These are phyloP conservation scores for Atalantia buxifolia DNA, from an alignment of 345 rosid genomes.

Conservation along the genomic window DNA sequence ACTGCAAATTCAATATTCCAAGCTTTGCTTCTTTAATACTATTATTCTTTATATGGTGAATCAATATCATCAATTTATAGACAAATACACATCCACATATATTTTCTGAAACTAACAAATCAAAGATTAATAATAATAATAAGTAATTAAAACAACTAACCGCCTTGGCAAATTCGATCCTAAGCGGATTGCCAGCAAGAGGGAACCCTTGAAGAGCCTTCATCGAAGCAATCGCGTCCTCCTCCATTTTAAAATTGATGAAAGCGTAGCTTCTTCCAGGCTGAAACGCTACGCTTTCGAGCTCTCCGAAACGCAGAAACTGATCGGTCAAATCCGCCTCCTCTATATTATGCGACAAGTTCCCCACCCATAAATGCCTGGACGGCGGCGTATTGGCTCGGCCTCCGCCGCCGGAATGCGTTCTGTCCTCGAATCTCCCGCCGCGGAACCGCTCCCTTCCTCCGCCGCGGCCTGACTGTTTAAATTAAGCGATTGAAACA, in stretches of 20 bases:
- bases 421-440: slow-evolving; percentile 28
- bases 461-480: slow-evolving; percentile 35
- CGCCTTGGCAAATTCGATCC: slow-evolving; percentile 97
- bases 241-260: slow-evolving; percentile 55
- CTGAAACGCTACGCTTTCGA: slow-evolving; percentile 80
- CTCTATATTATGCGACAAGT: slow-evolving; percentile 57
- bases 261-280: slow-evolving; percentile 84
- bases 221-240: slow-evolving; percentile 75
- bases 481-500: slow-evolving; percentile 4
- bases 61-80: slow-evolving; percentile 14
- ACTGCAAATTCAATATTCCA: neutral
- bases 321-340: slow-evolving; percentile 52
- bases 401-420: slow-evolving; percentile 16
- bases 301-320: slow-evolving; percentile 65
- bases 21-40: neutral
- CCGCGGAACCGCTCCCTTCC: slow-evolving; percentile 47
- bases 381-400: slow-evolving; percentile 63
- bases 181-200: slow-evolving; percentile 75
- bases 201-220: slow-evolving; percentile 72
- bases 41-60: neutral
- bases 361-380: slow-evolving; percentile 94
- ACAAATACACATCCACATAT: slow-evolving; percentile 9
- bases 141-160: slow-evolving; percentile 74
- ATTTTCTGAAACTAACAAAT: neutral
- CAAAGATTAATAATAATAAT: slow-evolving; percentile 17